Evolutionary conservation across 2,329 filamentous ascomycete genomes (phyloP).

Genomic region (Fusarium sp.): DNA sequence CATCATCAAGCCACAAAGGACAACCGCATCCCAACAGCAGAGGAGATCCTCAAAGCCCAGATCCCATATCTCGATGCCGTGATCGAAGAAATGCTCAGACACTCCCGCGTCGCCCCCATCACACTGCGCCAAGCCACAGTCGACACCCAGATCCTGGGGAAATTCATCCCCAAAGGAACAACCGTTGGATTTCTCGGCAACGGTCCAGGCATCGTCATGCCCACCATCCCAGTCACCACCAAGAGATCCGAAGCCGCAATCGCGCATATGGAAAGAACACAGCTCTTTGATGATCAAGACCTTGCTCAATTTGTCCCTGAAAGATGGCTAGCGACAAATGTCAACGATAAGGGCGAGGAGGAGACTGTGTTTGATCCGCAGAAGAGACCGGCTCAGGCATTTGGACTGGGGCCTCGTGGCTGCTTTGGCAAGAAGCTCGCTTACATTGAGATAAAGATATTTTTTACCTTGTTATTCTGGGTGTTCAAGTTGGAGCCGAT

Average conservation of each 20-base stretch:
- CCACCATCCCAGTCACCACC: constrained; percentile 25
- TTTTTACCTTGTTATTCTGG: constrained; percentile 19
- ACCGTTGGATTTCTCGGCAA: constrained; percentile 38
- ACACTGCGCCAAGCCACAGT: constrained; percentile 40
- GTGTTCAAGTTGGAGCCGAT: neutral
- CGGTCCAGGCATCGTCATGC: constrained; percentile 39
- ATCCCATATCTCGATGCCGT: constrained; percentile 50
- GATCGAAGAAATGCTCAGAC: constrained; percentile 48
- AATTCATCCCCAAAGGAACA: constrained; percentile 47
- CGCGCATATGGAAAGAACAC: neutral
- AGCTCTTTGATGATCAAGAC: constrained; percentile 38
- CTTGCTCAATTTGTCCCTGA: constrained; percentile 46
- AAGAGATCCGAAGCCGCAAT: constrained; percentile 12
- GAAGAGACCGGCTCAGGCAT: constrained; percentile 20
- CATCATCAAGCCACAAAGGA: constrained; percentile 25
- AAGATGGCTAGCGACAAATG: constrained; percentile 44
- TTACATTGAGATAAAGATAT: constrained; percentile 21
- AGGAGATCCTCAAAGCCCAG: constrained; percentile 41
- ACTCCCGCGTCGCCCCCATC: constrained; percentile 36
- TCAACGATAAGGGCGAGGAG: neutral
- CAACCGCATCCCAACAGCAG: constrained; percentile 34
- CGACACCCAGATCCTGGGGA: constrained; percentile 47
- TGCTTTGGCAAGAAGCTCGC: constrained; percentile 35
- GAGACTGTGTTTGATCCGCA: constrained; percentile 21
- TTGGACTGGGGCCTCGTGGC: constrained; percentile 26